Percentiles rank a stretch among this genome's conserved stretches.
phyloP scores from a whole-genome alignment of 768 basidiomycete species.

The Kwoniella mangroviensis region DNA sequence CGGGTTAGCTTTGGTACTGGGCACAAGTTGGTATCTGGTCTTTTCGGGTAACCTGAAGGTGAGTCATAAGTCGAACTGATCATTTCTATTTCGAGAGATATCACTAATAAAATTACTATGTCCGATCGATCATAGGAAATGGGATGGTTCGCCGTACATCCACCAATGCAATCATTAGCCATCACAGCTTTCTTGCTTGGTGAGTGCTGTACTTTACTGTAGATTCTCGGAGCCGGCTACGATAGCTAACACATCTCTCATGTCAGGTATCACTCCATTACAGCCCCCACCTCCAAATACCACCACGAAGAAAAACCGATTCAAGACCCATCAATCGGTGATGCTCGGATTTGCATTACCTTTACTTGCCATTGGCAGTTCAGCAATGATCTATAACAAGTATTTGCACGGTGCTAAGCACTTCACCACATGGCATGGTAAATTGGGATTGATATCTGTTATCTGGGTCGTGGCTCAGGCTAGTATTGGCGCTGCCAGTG shows the following conservation, averaged over 20 bases:
- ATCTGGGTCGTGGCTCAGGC: slow-evolving; percentile 68
- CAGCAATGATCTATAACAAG: slow-evolving; percentile 72
- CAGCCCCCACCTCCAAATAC: slow-evolving; percentile 72
- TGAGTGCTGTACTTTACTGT: slow-evolving; percentile 49
- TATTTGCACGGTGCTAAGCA: slow-evolving; percentile 63
- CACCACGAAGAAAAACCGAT: slow-evolving; percentile 66
- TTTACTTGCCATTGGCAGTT: slow-evolving; percentile 65
- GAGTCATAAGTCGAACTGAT: background rate
- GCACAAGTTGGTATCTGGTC: slow-evolving; percentile 45
- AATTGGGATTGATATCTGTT: slow-evolving; percentile 70
- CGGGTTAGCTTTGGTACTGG: slow-evolving; percentile 43
- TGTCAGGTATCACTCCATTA: slow-evolving; percentile 56
- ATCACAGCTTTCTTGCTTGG: slow-evolving; percentile 69
- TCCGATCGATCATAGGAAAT: slow-evolving; percentile 14
- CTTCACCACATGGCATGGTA: slow-evolving; percentile 77
- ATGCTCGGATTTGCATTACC: slow-evolving; percentile 67
- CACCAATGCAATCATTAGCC: slow-evolving; percentile 67
- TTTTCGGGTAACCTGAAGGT: slow-evolving; percentile 41
- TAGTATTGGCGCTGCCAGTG: slow-evolving; percentile 71
- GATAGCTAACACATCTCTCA: too few relatives aligned
- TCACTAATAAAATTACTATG: background rate
- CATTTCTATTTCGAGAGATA: too few relatives aligned
- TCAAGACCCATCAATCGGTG: slow-evolving; percentile 71
- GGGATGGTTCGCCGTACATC: slow-evolving; percentile 73
- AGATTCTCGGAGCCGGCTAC: too few relatives aligned